Conservation (phyloP, 1,284 basidiomycete genomes). For the Mycosarcoma mackinlayi region DNA sequence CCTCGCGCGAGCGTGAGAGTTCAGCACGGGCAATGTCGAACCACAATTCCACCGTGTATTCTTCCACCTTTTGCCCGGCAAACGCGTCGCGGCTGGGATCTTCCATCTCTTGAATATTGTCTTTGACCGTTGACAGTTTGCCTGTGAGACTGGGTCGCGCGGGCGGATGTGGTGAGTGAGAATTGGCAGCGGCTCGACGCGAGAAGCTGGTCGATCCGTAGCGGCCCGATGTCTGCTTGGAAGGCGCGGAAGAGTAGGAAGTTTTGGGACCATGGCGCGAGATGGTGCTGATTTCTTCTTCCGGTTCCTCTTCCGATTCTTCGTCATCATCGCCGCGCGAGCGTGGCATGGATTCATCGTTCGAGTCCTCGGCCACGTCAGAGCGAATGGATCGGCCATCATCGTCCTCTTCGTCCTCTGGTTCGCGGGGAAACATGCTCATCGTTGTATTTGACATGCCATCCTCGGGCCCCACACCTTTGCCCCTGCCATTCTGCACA, state of each 20-base stretch:
- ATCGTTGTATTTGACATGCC: conserved; percentile 24
- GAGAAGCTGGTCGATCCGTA: conserved; percentile 32
- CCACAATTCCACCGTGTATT: conserved; percentile 45
- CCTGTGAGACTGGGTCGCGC: conserved; percentile 25
- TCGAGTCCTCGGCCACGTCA: background rate
- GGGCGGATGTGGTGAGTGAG: conserved; percentile 2
- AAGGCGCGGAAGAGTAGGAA: background rate
- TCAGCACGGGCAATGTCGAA: conserved; percentile 42
- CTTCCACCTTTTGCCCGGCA: conserved; percentile 30
- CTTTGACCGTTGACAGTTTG: conserved; percentile 36
- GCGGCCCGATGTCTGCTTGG: conserved; percentile 10
- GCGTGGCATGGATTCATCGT: conserved; percentile 1
- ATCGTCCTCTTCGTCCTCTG: conserved; percentile 14
- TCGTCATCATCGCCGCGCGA: conserved; percentile 15
- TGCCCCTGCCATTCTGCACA: conserved; percentile 8
- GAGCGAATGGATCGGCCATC: background rate
- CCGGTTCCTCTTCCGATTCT: conserved; percentile 18
- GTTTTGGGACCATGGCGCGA: conserved; percentile 1
- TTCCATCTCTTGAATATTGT: conserved; percentile 43
- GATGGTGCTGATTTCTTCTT: conserved; percentile 30
- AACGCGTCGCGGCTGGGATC: conserved; percentile 31
- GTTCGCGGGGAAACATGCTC: conserved; percentile 24
- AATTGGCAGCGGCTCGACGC: conserved; percentile 1
- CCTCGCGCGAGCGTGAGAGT: conserved; percentile 22
- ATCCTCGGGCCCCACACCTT: background rate